Evolutionary conservation across 2,329 filamentous ascomycete species (phyloP), one percentile per base, ranked within the genome.

Genomic region (Mycogone perniciosa): DNA sequence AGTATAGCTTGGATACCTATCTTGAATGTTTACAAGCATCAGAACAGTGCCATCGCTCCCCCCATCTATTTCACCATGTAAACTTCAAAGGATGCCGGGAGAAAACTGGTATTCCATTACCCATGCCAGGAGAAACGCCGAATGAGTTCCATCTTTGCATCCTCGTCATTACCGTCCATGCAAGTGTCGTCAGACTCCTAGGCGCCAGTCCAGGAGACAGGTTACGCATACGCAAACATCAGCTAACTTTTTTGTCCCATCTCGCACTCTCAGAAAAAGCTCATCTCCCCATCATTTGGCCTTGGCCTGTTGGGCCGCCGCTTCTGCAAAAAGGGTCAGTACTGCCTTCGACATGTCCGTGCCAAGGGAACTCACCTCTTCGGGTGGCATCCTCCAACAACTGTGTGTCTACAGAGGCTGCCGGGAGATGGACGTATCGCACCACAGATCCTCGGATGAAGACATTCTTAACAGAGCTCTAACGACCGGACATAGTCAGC

Each of bases 371-470:
- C 71, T 62, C 72, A 88, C 88, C 88, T 83, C 89, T 84, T 68
- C 89, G 82, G 54, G 89, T 95, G 20, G 91, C 91, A 73, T 96
- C 91, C 73, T 96, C 91, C 55, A 96, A 71, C 56, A 96, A 71
- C 33, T 88, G 86, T 29, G 90, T 86, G 65, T 96, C 91, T 37
- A 96, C 90, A 40, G 88, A 86, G 30, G 77, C 80, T 6, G 85
- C 85, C 0, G 91, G 90, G 46, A 96, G 74, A 68, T 96, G 89
- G 45, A 96, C 89, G 64, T 96, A 96, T 60, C 91, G 80, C 57
- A 96, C 91, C 41, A 96, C 91, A 51, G 88, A 95, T 31, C 91
- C 91, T 62, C 91, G 82, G 63, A 96, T 95, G 67, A 96, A 96
- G 71, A 96, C 89, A 65, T 95, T 96, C 75, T 95, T 95, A 58